Percentiles rank a stretch among this genome's conserved stretches.
phyloP scores from a whole-genome alignment of 2,329 filamentous ascomycete genomes.

The Phialophora chinensis region DNA sequence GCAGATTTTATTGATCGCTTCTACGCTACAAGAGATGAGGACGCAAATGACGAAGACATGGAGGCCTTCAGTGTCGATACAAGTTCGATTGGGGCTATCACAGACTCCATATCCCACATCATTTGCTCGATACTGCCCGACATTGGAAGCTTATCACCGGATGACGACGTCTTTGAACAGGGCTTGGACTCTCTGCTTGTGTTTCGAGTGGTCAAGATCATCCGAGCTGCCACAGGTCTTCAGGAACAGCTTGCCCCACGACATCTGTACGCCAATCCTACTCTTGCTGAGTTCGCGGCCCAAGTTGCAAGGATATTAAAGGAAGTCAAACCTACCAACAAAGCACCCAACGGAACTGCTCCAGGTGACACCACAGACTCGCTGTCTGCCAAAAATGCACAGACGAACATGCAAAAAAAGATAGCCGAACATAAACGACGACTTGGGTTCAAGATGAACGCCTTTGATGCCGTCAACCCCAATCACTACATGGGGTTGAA shows the following conservation, averaged over 20 bases:
- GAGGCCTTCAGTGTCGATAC: not conserved
- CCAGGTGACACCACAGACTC: no score
- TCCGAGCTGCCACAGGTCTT: conserved; percentile 43
- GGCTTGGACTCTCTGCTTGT: conserved; percentile 46
- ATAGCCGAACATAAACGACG: conserved; percentile 14
- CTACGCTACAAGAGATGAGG: not conserved
- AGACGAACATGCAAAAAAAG: not conserved
- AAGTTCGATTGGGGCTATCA: not conserved
- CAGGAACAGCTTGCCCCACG: conserved; percentile 44
- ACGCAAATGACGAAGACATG: not conserved
- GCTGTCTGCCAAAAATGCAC: not conserved
- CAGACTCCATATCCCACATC: not conserved
- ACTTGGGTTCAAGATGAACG: conserved; percentile 17
- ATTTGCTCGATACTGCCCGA: not conserved
- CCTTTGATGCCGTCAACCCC: conserved; percentile 15
- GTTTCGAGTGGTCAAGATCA: conserved; percentile 42
- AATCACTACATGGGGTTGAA: conserved; percentile 22
- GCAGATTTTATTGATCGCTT: conserved; percentile 15
- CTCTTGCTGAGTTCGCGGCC: not conserved
- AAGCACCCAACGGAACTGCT: not conserved
- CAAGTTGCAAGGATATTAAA: conserved; percentile 3
- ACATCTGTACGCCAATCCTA: conserved; percentile 45
- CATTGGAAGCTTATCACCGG: not conserved
- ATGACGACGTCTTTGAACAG: conserved; percentile 26
- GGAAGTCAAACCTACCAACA: not conserved